Conservation (phyloP, 192 early-diverging fungal species). For the Phlyctochytrium bullatum region DNA sequence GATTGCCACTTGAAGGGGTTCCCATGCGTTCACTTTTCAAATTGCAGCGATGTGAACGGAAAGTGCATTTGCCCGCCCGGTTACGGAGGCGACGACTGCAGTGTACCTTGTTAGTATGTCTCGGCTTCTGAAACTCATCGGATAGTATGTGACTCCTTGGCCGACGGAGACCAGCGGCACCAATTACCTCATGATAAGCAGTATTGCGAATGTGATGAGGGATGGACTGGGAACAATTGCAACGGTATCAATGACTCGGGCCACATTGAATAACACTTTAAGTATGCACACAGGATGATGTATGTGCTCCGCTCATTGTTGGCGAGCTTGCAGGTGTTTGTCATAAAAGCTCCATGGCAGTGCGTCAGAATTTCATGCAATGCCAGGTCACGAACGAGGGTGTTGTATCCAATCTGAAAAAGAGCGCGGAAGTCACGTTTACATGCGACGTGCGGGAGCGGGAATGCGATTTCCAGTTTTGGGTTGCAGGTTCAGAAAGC, state of each 20-base stretch:
- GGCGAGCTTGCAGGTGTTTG: conserved; percentile 26
- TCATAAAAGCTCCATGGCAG: conserved; percentile 26
- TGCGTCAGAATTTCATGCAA: conserved; percentile 31
- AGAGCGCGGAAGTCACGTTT: conserved; percentile 34
- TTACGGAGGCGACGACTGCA: too few species aligned
- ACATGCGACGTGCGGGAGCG: conserved; percentile 15
- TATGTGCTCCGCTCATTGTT: conserved; percentile 22
- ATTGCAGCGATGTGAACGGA: conserved; percentile 71
- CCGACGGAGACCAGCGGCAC: conserved; percentile 37
- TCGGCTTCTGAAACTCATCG: not conserved
- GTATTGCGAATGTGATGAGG: conserved; percentile 74
- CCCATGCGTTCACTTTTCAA: conserved; percentile 70
- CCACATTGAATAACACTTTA: conserved; percentile 81
- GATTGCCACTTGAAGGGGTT: conserved; percentile 78
- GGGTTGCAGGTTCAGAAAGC: conserved; percentile 82
- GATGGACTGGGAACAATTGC: conserved; percentile 94
- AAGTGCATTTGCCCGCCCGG: conserved; percentile 70
- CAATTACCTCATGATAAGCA: conserved; percentile 19
- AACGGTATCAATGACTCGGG: conserved; percentile 79
- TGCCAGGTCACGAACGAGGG: conserved; percentile 44
- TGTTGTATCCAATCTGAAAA: conserved; percentile 31
- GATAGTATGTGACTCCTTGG: conserved; percentile 71
- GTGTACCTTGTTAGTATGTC: too few species aligned
- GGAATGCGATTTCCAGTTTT: conserved; percentile 54
- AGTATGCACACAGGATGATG: conserved; percentile 38